A percentile compares a stretch with the other conserved stretches of the same genome.
Conservation (phyloP, 1,284 basidiomycete species). For the Puccinia triticina region DNA sequence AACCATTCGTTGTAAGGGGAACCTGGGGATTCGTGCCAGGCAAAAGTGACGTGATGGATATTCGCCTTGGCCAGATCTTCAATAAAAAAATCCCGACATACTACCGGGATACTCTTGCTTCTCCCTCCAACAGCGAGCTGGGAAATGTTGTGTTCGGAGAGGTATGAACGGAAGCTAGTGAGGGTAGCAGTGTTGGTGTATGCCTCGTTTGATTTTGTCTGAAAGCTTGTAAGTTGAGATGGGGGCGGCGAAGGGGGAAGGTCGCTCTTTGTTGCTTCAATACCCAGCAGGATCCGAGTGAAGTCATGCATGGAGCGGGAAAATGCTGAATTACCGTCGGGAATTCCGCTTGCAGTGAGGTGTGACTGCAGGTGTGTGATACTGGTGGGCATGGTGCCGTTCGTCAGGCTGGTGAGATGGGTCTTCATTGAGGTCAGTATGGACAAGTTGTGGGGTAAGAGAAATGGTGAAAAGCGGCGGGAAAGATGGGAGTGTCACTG, state of each 20-base stretch:
- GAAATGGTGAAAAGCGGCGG: background rate
- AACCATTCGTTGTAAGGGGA: constrained; percentile 7
- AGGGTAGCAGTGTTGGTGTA: background rate
- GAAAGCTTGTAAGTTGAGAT: background rate
- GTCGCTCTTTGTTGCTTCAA: background rate
- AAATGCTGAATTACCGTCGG: background rate
- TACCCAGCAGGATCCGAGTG: background rate
- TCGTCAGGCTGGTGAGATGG: background rate
- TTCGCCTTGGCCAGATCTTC: background rate
- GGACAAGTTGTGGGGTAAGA: background rate
- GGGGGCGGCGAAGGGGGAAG: constrained; percentile 1
- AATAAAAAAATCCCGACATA: constrained; percentile 6
- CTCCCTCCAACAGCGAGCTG: background rate
- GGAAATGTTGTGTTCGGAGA: background rate
- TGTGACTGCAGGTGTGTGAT: background rate
- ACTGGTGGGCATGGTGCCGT: background rate
- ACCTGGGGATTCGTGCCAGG: background rate
- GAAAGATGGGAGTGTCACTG: too few species aligned
- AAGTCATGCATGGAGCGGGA: background rate
- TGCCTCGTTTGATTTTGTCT: background rate
- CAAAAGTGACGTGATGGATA: constrained; percentile 9
- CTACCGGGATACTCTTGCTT: background rate
- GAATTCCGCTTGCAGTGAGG: background rate
- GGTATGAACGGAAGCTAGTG: background rate
- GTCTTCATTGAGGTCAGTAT: background rate